phyloP scores from a whole-genome alignment of 1,284 basidiomycete genomes.

The Exobasidium rhododendri region DNA sequence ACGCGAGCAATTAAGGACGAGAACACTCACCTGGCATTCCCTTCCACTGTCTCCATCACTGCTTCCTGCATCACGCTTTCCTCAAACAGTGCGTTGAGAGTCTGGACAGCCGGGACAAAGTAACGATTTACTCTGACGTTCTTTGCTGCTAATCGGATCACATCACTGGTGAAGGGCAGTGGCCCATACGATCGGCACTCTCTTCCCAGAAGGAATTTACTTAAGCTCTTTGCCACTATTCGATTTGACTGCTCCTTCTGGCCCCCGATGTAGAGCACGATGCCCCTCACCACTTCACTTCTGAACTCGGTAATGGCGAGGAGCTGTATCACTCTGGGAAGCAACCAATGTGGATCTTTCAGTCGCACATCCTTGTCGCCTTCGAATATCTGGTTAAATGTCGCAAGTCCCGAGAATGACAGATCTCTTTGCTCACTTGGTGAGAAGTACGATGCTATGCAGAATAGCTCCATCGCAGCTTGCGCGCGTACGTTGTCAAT shows the following conservation, averaged over 20 bases:
- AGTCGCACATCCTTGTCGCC: constrained; percentile 1
- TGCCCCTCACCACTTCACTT: constrained; percentile 4
- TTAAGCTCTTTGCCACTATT: neutral
- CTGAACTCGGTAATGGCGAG: constrained; percentile 11
- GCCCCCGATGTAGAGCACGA: constrained; percentile 10
- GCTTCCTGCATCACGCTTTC: neutral
- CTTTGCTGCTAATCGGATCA: neutral
- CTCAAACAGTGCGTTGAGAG: neutral
- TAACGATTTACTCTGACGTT: neutral
- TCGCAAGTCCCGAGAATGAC: neutral
- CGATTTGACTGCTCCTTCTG: constrained; percentile 9
- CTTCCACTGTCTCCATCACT: neutral
- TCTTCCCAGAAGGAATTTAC: neutral
- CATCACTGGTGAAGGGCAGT: neutral
- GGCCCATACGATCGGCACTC: neutral
- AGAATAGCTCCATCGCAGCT: constrained; percentile 3
- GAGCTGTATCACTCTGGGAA: constrained; percentile 7
- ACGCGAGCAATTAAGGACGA: no score
- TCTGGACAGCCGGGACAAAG: constrained; percentile 2
- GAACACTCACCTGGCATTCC: neutral
- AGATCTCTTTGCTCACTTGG: neutral
- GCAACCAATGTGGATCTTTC: constrained; percentile 7
- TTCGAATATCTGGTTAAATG: neutral
- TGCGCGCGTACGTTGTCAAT: constrained; percentile 61
- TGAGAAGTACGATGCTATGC: constrained; percentile 56